phyloP scores from a whole-genome alignment of 2,329 filamentous ascomycete species.

The Hymenoscyphus linearis region DNA sequence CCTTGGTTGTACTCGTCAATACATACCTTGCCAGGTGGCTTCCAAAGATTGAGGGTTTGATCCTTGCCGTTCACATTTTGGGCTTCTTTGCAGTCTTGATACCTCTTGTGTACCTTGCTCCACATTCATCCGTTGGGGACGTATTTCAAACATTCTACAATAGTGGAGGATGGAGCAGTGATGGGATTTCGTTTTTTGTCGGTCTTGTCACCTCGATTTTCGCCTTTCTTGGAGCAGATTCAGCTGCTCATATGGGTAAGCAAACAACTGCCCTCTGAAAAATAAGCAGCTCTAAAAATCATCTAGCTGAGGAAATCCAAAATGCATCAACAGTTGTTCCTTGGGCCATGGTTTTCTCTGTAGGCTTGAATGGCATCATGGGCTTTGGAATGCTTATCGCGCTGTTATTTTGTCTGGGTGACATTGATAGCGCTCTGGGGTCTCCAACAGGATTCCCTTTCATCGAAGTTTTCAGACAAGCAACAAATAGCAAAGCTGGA shows the following conservation, averaged over 20 bases:
- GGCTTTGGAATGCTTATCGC: constrained; percentile 36
- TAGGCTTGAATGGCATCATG: constrained; percentile 41
- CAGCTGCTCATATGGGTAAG: constrained; percentile 19
- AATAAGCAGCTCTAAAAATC: not conserved
- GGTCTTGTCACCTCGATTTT: constrained; percentile 36
- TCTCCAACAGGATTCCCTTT: constrained; percentile 42
- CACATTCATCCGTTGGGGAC: constrained; percentile 28
- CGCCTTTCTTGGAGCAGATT: constrained; percentile 33
- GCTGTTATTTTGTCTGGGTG: constrained; percentile 32
- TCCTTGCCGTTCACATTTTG: constrained; percentile 44
- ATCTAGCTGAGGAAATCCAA: constrained; percentile 34
- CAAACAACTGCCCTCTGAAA: too few species aligned
- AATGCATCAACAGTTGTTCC: constrained; percentile 38
- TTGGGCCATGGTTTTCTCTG: constrained; percentile 38
- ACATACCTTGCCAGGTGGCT: constrained; percentile 41
- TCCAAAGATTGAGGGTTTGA: constrained; percentile 45
- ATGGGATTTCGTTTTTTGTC: constrained; percentile 42
- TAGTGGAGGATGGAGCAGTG: constrained; percentile 38
- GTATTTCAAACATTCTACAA: constrained; percentile 43
- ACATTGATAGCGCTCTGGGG: constrained; percentile 33
- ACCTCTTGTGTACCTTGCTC: constrained; percentile 32
- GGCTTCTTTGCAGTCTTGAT: constrained; percentile 36
- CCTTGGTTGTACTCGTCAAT: constrained; percentile 39
- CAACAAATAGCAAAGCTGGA: constrained; percentile 37
- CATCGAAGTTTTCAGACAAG: constrained; percentile 44